Percentiles rank a stretch among this genome's conserved stretches.
phyloP scores from a whole-genome alignment of 768 basidiomycete species.

The Paxillus rubicundulus region DNA sequence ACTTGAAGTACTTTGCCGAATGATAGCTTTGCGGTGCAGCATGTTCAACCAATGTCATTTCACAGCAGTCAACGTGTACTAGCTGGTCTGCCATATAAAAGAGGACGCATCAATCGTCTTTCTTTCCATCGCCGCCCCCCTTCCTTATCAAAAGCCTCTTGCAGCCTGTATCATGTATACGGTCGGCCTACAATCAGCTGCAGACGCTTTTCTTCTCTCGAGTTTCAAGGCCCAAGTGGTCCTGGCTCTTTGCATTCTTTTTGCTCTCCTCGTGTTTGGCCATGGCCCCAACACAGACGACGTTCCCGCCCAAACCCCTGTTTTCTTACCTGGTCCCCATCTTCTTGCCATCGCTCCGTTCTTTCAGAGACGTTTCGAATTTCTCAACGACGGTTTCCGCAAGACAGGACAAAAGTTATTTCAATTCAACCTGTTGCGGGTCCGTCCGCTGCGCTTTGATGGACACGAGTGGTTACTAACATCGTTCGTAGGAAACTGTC shows the following conservation, averaged over 20 bases:
- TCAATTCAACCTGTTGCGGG: constrained; percentile 66
- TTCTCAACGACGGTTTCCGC: constrained; percentile 69
- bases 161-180: constrained; percentile 37
- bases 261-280: constrained; percentile 40
- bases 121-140: constrained; percentile 22
- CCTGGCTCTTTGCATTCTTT: constrained; percentile 32
- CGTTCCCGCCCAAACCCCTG: constrained; percentile 40
- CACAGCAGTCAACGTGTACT: constrained; percentile 25
- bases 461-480: constrained; percentile 15
- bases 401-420: constrained; percentile 64
- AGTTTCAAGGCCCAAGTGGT: constrained; percentile 33
- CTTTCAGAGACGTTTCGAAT: constrained; percentile 68
- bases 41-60: constrained; percentile 25
- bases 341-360: constrained; percentile 63
- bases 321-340: constrained; percentile 54
- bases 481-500: constrained; percentile 57
- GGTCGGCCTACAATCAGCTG: constrained; percentile 40
- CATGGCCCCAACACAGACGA: constrained; percentile 46
- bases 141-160: constrained; percentile 25
- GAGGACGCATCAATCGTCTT: constrained; percentile 19
- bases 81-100: constrained; percentile 21
- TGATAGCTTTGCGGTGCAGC: constrained; percentile 21
- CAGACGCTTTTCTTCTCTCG: constrained; percentile 36
- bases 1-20: constrained; percentile 5
- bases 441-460: constrained; percentile 36